phyloP scores from a whole-genome alignment of 306 rosid species.

The Vigna reflexopilosa region DNA sequence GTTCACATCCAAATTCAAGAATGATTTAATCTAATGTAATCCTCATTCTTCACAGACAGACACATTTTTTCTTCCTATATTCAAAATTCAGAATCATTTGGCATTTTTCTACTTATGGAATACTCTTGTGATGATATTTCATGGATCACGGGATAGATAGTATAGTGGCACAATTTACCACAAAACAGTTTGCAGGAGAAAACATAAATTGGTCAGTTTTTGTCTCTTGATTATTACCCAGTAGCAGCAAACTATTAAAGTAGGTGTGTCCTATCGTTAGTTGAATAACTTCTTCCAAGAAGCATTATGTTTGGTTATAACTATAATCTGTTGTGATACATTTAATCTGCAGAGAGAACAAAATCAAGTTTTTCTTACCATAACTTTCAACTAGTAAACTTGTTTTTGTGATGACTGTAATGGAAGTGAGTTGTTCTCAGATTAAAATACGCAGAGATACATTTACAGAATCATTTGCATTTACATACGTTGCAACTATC shows the following conservation, averaged over 20 bases:
- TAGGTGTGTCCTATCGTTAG: not conserved
- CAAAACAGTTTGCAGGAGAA: slow-evolving; percentile 10
- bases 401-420: not conserved
- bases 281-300: not conserved
- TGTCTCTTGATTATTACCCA: slow-evolving; percentile 22
- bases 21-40: not conserved
- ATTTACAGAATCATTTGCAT: not conserved
- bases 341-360: not conserved
- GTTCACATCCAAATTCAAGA: slow-evolving; percentile 3
- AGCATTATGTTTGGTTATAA: not conserved
- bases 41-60: not conserved
- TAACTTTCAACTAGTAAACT: not conserved
- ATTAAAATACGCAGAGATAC: not conserved
- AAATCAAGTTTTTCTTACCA: not conserved
- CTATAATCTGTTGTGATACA: not conserved
- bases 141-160: slow-evolving; percentile 49
- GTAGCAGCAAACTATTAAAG: not conserved
- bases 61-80: slow-evolving; percentile 17
- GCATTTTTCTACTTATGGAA: slow-evolving; percentile 38
- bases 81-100: slow-evolving; percentile 49
- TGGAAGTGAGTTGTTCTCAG: not conserved
- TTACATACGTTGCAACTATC: not conserved
- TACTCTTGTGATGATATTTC: not conserved
- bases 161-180: slow-evolving; percentile 55
- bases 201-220: slow-evolving; percentile 27